These are phyloP conservation scores for Microbotryomycetes sp. DNA, from an alignment of 1,284 basidiomycete species.

Conservation along the genomic window DNA sequence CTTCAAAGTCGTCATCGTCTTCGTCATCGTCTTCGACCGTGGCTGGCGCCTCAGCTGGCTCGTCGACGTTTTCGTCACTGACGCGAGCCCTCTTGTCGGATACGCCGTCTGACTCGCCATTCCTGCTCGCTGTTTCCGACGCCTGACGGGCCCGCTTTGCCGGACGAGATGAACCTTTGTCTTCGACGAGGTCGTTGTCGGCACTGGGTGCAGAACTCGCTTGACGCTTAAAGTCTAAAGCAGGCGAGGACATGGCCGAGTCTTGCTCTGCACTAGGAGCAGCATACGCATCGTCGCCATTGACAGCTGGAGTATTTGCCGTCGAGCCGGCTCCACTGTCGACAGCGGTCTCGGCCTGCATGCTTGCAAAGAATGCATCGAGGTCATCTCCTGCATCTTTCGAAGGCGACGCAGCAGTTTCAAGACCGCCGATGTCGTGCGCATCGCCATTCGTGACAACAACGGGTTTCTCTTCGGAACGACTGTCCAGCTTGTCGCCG, in stretches of 20 bases:
- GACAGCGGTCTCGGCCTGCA: conserved; percentile 12
- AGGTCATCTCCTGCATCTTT: conserved; percentile 15
- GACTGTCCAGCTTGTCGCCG: conserved; percentile 11
- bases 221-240: not conserved
- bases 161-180: not conserved
- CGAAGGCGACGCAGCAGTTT: not conserved
- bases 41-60: not conserved
- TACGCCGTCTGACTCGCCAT: not conserved
- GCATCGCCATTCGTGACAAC: conserved; percentile 12
- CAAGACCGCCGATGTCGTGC: not conserved
- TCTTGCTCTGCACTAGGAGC: not conserved
- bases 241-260: not conserved
- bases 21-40: not conserved
- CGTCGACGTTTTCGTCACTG: not conserved
- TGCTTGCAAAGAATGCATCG: conserved; percentile 34
- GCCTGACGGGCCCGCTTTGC: not conserved
- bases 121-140: not conserved
- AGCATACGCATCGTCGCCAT: not conserved
- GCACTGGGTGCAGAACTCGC: not conserved
- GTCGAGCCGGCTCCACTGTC: not conserved
- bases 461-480: conserved; percentile 43
- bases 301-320: not conserved
- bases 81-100: not conserved
- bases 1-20: conserved; percentile 3
- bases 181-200: not conserved